A percentile compares a stretch with the other conserved stretches of the same genome.
Evolutionary conservation across 2,329 filamentous ascomycete species (phyloP).

Genomic region (Colletotrichum eremochloae): DNA sequence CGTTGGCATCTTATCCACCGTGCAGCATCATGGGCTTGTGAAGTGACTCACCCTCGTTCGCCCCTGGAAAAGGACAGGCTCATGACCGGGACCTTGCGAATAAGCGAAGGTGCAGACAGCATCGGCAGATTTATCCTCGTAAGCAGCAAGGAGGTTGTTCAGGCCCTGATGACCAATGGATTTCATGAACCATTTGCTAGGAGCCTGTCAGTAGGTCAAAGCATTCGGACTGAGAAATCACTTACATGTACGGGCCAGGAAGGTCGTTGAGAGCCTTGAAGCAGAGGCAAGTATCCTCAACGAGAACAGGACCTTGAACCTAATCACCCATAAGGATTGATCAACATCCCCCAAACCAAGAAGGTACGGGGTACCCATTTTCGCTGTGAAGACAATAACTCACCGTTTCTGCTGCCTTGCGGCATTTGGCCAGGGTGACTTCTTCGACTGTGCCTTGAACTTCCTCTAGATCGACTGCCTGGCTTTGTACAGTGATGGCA

Average conservation of each 20-base stretch:
- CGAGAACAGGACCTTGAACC: slow-evolving; percentile 89
- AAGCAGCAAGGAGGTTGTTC: slow-evolving; percentile 90
- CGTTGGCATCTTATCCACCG: slow-evolving; percentile 1
- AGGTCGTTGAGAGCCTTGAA: slow-evolving; percentile 92
- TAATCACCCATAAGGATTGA: slow-evolving; percentile 52
- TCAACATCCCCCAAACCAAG: not conserved
- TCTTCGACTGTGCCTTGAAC: slow-evolving; percentile 94
- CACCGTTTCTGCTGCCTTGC: slow-evolving; percentile 83
- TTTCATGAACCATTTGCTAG: slow-evolving; percentile 93
- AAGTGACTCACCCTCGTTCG: slow-evolving; percentile 76
- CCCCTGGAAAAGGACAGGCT: slow-evolving; percentile 92
- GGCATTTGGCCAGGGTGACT: slow-evolving; percentile 89
- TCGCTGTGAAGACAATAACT: slow-evolving; percentile 43
- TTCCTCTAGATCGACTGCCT: slow-evolving; percentile 85
- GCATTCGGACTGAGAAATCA: slow-evolving; percentile 35
- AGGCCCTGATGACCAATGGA: slow-evolving; percentile 85
- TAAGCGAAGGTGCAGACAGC: slow-evolving; percentile 98
- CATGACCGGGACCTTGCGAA: slow-evolving; percentile 84
- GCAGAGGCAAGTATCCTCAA: slow-evolving; percentile 95
- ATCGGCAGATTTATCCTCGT: slow-evolving; percentile 90
- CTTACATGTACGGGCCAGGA: slow-evolving; percentile 95
- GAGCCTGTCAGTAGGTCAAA: not conserved
- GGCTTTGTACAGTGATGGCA: slow-evolving; percentile 79
- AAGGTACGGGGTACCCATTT: not conserved
- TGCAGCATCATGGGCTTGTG: not conserved